These are phyloP conservation scores for Rhynchospora tenuis DNA, from an alignment of 176 grass and related monocot genomes.

Conservation along the genomic window DNA sequence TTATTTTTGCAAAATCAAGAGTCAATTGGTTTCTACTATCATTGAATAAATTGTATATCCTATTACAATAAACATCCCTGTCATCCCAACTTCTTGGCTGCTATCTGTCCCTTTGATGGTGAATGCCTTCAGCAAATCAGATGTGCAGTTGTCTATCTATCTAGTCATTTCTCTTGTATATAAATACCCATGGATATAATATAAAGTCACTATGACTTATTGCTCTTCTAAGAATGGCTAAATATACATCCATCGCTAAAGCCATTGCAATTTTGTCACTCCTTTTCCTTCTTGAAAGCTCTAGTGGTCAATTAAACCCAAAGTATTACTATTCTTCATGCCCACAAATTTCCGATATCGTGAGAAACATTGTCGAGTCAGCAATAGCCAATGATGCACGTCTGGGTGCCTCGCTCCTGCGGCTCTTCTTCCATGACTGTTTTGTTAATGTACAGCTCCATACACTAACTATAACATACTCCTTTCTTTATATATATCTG, in stretches of 20 bases:
- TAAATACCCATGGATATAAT: not conserved
- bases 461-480: not conserved
- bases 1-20: not conserved
- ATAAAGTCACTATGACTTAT: not conserved
- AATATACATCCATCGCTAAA: not conserved
- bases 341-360: slow-evolving; percentile 37
- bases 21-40: not conserved
- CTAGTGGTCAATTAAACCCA: slow-evolving; percentile 11
- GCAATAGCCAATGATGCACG: slow-evolving; percentile 44
- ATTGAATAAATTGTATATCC: not conserved
- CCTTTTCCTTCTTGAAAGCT: not conserved
- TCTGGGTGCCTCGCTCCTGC: slow-evolving; percentile 58
- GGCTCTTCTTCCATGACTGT: slow-evolving; percentile 81
- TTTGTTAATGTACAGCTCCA: slow-evolving; percentile 29
- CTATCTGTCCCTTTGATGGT: not conserved
- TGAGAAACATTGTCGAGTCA: slow-evolving; percentile 18
- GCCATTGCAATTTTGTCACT: not conserved
- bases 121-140: not conserved
- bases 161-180: not conserved
- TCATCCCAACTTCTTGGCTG: not conserved
- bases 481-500: no score
- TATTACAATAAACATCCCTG: not conserved
- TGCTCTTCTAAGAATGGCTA: slow-evolving; percentile 6
- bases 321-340: slow-evolving; percentile 55
- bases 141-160: not conserved